Base-by-base conservation (phyloP, 805 yeast species). In the Spathaspora boniae region DNA sequence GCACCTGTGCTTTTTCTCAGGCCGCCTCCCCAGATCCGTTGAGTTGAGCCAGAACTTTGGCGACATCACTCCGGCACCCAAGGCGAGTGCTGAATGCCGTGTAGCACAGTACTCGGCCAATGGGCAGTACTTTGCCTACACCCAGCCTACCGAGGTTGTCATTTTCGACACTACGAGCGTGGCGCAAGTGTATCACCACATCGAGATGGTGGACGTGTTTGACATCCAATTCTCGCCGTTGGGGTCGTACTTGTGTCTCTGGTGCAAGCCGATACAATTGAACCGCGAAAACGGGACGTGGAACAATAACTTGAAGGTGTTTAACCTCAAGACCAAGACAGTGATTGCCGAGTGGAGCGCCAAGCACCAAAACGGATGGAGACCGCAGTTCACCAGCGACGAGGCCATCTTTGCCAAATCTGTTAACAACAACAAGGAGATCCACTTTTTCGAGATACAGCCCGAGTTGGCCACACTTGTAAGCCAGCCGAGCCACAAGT, bases 221-320 rank as follows among this genome's bases (percentile, higher is more conserved):
- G 97, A 93, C 54, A 56, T 93, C 49, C 77, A 78, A 42, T 88
- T 93, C 58, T 86, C 96, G n/a, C 95, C 97, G 7, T 69, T 76
- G 31, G 98, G 96, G 11, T 76, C 78, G 30, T 89, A 70, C 53
- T 60, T 93, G 44, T 76, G 86, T 44, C 78, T 95, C 25, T 93
- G 97, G 96, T 87, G 87, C 47, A 86, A 87, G 53, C 95, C 97
- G 4, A 64, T 75, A 32, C 75, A 81, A 48, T 41, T 64, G 41
- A 68, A 76, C 48, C 79, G 76, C 48, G 87, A 78, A 41, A 68
- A 78, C 34, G 89, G 94, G 31, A 77, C 81, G 52, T 84, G 79
- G 73, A 74, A 70, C 42, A 78, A 86, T 43, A 93, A 93, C 60
- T 86, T 91, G 44, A 78, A 78, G 53, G 73, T 93, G 39, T 87